Evolutionary conservation across 331 rosid species (phyloP), one percentile per base, ranked within the genome.

Genomic region (Quercus tomentella): DNA sequence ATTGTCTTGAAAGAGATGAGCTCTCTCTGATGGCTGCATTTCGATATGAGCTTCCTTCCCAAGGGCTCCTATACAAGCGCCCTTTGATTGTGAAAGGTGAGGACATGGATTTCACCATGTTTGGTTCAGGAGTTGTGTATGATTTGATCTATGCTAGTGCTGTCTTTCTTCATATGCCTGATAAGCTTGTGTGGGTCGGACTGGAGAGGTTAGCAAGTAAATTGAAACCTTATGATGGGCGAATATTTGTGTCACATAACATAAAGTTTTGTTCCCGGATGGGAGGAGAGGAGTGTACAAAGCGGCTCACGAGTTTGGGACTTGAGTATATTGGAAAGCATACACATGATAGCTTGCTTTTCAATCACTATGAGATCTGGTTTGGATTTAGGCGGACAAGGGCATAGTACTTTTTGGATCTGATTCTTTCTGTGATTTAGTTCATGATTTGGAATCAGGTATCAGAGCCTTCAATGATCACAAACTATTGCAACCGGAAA

Each of bases 81-180:
- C 98, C 98, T 14, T 57, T 88, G 81, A 94, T 94, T n/a, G 88
- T 92, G 74, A 92, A 86, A 81, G 97, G 97, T 3, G 96, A 92
- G 7, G 86, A 82, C 85, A 92, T 94, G 98, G 94, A 92, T 66
- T 92, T 94, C 84, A 75, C 80, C 41, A 83, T 77, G 84, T 90
- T 94, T 71, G 93, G 86, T 72, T 80, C 92, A 10, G 89, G 78
- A 51, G 77, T 76, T 74, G 70, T 51, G 7, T 94, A 88, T 77
- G 92, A 94, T 70, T 80, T 94, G 86, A 94, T 94, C 63, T 94
- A 94, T 84, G 96, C 98, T 6, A 92, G 98, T 77, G 98, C 97
- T 25, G 98, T 94, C 73, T 94, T 94, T 79, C 97, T 94, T 82
- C 98, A 94, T 56, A 90, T 94, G 91, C 97, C 97, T 66, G 97